These are phyloP conservation scores for Puccinia horiana DNA, from an alignment of 1,284 basidiomycete species.

Conservation along the genomic window DNA sequence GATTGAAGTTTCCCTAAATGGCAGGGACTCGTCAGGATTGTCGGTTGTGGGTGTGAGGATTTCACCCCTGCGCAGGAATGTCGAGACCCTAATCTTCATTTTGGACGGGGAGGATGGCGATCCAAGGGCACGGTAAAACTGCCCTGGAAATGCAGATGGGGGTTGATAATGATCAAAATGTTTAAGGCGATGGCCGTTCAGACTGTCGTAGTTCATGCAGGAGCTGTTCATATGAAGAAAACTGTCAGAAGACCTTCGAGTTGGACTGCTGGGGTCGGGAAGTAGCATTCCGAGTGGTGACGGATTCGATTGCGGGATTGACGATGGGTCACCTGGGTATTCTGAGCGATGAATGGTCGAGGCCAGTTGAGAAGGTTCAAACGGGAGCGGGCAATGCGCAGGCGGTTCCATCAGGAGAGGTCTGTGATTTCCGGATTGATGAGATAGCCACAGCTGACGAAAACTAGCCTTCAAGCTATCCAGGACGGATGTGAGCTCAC, in stretches of 20 bases:
- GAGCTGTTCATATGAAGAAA: conserved; percentile 29
- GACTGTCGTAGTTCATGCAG: conserved; percentile 18
- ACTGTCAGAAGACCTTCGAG: conserved; percentile 22
- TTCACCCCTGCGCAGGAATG: conserved; percentile 10
- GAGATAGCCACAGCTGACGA: conserved; percentile 33
- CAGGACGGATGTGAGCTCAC: conserved; percentile 13
- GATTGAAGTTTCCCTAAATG: not conserved
- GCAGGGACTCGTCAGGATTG: not conserved
- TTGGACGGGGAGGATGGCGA: conserved; percentile 10
- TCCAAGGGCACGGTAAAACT: not conserved
- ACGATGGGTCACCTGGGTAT: not conserved
- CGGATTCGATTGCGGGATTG: not conserved
- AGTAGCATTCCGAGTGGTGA: not conserved
- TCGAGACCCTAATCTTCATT: conserved; percentile 21
- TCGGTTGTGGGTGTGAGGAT: conserved; percentile 16
- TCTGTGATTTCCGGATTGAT: not conserved
- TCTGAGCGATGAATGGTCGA: not conserved
- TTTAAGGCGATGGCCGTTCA: conserved; percentile 25
- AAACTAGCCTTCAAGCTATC: conserved; percentile 37
- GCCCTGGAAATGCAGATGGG: not conserved
- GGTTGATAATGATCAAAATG: conserved; percentile 8
- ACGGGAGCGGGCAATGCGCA: not conserved
- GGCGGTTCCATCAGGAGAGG: not conserved
- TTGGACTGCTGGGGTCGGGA: not conserved
- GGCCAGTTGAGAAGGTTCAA: not conserved